Evolutionary conservation across 1,139 yeast genomes (phyloP), one percentile per base, ranked within the genome.

Genomic region (Yamadazyma blattariae): DNA sequence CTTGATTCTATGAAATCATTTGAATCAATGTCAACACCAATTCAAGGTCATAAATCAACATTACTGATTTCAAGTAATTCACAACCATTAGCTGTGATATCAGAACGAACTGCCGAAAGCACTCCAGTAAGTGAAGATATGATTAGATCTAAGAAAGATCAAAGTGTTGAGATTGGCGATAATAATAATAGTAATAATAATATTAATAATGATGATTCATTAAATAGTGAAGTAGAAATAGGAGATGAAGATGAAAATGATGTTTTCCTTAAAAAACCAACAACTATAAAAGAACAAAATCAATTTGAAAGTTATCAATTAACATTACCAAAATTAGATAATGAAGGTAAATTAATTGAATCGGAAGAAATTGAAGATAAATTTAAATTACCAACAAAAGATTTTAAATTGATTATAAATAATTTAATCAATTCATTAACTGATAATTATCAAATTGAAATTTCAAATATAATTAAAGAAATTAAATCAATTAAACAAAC

Each of bases 381-480:
- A n/a, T n/a, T 24, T 9, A 53, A 48, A 30, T 46, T 64, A 29
- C 64, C 61, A 19, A 51, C 61, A 50, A 37, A 46, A 14, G 73
- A 67, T 42, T 52, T 66, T 29, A 54, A 67, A 19, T 11, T 13
- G 10, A 37, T 37, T 2, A 25, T 37, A 9, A 26, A 13, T 29
- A 32, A 34, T 22, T 61, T 72, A 72, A 54, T 76, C 25, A 60
- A 63, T 33, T 66, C 77, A 0, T 61, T 77, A 29, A 59, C 74
- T 8, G 66, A 61, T 30, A 61, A 73, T 1, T 73, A 72, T 46
- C 42, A 50, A 7, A 45, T 45, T 11, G 59, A 64, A 30, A 44
- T 60, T 27, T 37, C 44, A 9, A 43, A 42, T 14, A 44, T 67
- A 19, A 53, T 47, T 13, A 40, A 38, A 9, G 59, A 49, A 24